Base-by-base conservation (phyloP, 768 basidiomycete species). In the Candolleomyces eurysporus region DNA sequence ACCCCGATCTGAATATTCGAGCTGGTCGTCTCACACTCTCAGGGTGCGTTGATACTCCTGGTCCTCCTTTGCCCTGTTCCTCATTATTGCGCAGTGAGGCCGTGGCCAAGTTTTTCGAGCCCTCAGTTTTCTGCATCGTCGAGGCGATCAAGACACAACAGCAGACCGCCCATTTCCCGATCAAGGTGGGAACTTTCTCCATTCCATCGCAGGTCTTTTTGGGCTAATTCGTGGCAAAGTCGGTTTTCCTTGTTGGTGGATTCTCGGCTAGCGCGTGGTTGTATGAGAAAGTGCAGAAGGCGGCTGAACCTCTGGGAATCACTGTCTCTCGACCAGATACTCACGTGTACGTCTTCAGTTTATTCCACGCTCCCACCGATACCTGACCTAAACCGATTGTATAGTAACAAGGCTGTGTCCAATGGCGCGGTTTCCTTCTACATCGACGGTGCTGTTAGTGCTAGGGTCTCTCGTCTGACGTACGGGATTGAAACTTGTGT, bases 241-340 rank as follows among this genome's bases (percentile, higher is more conserved):
- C 71, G 13, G 70, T 78, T 4, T 71, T 78, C 57, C 73, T 85
- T 1, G 82, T 84, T 11, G 83, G 84, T 14, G 84, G 83, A 0
- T 85, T 84, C 66, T 79, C 80, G n/a, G 79, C 81, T 0, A 83
- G 79, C 62, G 78, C 81, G 48, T 84, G 79, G 74, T 67, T 85
- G 17, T 79, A 74, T 62, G 61, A 71, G 0, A 68, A 75, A 58
- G 72, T 85, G 1, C 76, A 74, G 58, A 69, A 66, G 56, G 60
- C 68, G 9, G 67, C 84, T 11, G 70, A 68, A 3, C 61, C 69
- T 4, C 64, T 72, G 0, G 75, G 76, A 32, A 64, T 81, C 46
- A 70, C 65, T 42, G 64, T 84, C 8, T 76, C 73, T 61, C 72
- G 79, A 16, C 83, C 83, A 0, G 81, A 83, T 64, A 77, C 74